Evolutionary conservation across 805 yeast species (phyloP), one percentile per base, ranked within the genome.

Genomic region (Saturnispora silvae): DNA sequence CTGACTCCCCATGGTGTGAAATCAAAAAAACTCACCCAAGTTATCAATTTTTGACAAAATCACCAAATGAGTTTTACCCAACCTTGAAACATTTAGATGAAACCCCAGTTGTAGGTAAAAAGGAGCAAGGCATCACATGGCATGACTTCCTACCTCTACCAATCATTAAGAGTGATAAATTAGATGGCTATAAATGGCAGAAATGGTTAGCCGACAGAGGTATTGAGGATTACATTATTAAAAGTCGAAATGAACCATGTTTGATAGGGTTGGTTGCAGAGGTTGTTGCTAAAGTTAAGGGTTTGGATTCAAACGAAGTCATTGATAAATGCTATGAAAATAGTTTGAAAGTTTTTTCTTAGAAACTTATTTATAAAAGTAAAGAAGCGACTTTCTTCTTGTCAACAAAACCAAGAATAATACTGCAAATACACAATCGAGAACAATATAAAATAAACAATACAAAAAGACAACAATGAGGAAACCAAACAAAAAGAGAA

Each of bases 1-100:
- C 96, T 0, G 98, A 92, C 59, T 86, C 96, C 3, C 98, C 99
- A 1, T 92, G 98, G 98, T 92, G 99, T 62, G 97, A 87, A 52
- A 74, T 92, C 32, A 67, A 94, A 41, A 81, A 74, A 46, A 69
- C 92, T 8, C 95, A 85, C 54, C 84, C 85, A 2, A 71, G 92
- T 13, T 75, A 72, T 57, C 61, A 72, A 44, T 68, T 63, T 43
- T 53, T 86, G 22, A 59, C 75, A 0, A 50, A 61, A 7, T 70
- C 72, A 44, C 83, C 83, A 3, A 76, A 72, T 49, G 60, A 55
- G 13, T 71, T 63, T 39, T 77, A 75, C 45, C 82, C 82, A 52
- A 15, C 43, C 23, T 53, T 52, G 18, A 45, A 48, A 13, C 35
- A 43, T 25, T 25, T 38, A 20, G 18, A 28, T 11, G n/a, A 28